Evolutionary conservation across 164 flowering plant genomes (phyloP), one percentile per base, ranked within the genome.

Genomic region (Malania oleifera): DNA sequence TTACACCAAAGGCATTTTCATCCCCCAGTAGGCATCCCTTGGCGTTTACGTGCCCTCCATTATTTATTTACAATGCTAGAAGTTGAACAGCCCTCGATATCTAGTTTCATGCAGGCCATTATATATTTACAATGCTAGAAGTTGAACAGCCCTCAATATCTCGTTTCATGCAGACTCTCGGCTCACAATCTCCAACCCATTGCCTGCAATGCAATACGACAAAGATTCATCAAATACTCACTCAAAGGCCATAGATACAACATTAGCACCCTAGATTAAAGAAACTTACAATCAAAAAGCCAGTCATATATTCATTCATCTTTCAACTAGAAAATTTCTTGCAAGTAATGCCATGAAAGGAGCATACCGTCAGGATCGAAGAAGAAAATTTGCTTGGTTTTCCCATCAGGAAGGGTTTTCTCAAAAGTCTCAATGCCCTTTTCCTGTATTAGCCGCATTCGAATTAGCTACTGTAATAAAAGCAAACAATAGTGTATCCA

Each of bases 291-390:
- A 9, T 31, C 35, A 31, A 31, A 18, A 1, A 4, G n/a, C 3
- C 46, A 15, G 41, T n/a, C 1, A 43, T 43, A 20, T 1, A 11
- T 43, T 11, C 46, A 43, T 15, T 15, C 4, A 43, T 15, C 4
- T 11, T 2, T 15, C 2, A 17, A 3, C 15, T n/a, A 11, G 5
- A 2, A 2, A 43, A 2, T 27, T 24, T 5, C 14, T 5, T 2
- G 13, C 20, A 23, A 47, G 27, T 23, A 44, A 38, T 12, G 11
- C 15, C 6, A 34, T 1, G 23, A 64, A 44, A 57, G n/a, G n/a
- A n/a, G 40, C 73, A 75, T 67, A 91, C 98, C 96, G 66, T 92
- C 96, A 14, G 96, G 98, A 67, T 92, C 98, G 62, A 92, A 92
- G 84, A 92, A 92, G 78, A 92, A 89, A 12, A 72, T 83, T 70